A percentile compares a stretch with the other conserved stretches of the same genome.
These are phyloP conservation scores for Rubus parviflorus DNA, from an alignment of 306 rosid genomes.

Conservation along the genomic window DNA sequence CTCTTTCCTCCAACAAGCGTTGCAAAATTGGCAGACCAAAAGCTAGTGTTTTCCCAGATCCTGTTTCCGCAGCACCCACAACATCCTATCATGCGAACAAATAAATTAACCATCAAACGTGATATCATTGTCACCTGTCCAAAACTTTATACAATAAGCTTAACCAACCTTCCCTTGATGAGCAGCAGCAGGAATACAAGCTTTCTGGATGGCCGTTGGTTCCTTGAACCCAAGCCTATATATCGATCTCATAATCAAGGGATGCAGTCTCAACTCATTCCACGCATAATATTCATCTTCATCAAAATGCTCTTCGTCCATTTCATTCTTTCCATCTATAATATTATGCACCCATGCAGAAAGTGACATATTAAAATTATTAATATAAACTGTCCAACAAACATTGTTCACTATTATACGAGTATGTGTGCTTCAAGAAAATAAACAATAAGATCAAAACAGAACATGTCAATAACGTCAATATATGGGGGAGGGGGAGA, in stretches of 20 bases:
- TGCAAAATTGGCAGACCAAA: conserved; percentile 98
- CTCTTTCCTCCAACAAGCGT: conserved; percentile 85
- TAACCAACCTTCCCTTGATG: conserved; percentile 89
- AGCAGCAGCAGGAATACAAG: conserved; percentile 96
- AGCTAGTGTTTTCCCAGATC: conserved; percentile 95
- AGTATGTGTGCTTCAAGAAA: too few relatives aligned
- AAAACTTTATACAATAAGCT: conserved; percentile 28
- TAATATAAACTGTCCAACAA: neutral
- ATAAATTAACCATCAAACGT: conserved; percentile 24
- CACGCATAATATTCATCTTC: conserved; percentile 78
- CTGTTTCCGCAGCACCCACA: conserved; percentile 97
- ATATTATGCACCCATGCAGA: conserved; percentile 14
- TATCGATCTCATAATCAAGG: conserved; percentile 74
- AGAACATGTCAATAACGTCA: neutral
- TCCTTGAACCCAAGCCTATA: conserved; percentile 82
- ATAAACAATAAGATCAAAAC: neutral
- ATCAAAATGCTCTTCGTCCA: conserved; percentile 48
- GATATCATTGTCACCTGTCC: neutral
- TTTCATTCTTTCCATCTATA: conserved; percentile 42
- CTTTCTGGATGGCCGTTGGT: conserved; percentile 89
- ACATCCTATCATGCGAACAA: conserved; percentile 66
- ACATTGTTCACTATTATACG: too few relatives aligned
- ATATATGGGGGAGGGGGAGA: too few relatives aligned
- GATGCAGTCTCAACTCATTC: conserved; percentile 93
- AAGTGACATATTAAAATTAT: neutral